Conservation (phyloP, 2,329 filamentous ascomycete genomes). For the Lachnellula willkommii region DNA sequence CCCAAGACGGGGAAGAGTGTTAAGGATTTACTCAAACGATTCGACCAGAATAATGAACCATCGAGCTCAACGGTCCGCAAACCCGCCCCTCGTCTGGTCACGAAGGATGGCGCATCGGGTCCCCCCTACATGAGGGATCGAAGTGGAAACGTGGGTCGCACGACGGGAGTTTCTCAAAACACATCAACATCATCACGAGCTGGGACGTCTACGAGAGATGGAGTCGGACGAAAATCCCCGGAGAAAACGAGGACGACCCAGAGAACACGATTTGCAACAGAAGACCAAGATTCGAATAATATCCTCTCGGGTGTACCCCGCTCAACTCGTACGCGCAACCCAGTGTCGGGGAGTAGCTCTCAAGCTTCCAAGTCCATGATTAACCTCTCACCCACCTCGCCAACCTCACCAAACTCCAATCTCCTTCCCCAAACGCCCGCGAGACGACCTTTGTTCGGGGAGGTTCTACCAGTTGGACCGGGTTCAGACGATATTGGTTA, state of each 20-base stretch:
- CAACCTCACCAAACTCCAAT: slow-evolving; percentile 18
- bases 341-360: slow-evolving; percentile 30
- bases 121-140: slow-evolving; percentile 25
- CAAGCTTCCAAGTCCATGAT: slow-evolving; percentile 42
- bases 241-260: slow-evolving; percentile 31
- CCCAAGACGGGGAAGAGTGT: slow-evolving; percentile 47
- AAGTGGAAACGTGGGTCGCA: slow-evolving; percentile 23
- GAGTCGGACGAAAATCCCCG: slow-evolving; percentile 20
- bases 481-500: slow-evolving; percentile 50
- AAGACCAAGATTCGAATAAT: slow-evolving; percentile 49
- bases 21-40: slow-evolving; percentile 73
- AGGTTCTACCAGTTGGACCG: slow-evolving; percentile 59
- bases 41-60: slow-evolving; percentile 55
- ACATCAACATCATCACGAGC: slow-evolving; percentile 14
- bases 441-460: slow-evolving; percentile 65
- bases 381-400: slow-evolving; percentile 35
- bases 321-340: slow-evolving; percentile 46
- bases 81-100: slow-evolving; percentile 14
- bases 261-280: slow-evolving; percentile 43
- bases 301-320: slow-evolving; percentile 56
- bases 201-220: slow-evolving; percentile 20
- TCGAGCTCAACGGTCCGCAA: slow-evolving; percentile 34
- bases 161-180: slow-evolving; percentile 17
- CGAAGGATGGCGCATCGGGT: slow-evolving; percentile 14
- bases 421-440: slow-evolving; percentile 23